These are phyloP conservation scores for Myxozyma mucilagina DNA, from an alignment of 805 yeast species.

Conservation along the genomic window DNA sequence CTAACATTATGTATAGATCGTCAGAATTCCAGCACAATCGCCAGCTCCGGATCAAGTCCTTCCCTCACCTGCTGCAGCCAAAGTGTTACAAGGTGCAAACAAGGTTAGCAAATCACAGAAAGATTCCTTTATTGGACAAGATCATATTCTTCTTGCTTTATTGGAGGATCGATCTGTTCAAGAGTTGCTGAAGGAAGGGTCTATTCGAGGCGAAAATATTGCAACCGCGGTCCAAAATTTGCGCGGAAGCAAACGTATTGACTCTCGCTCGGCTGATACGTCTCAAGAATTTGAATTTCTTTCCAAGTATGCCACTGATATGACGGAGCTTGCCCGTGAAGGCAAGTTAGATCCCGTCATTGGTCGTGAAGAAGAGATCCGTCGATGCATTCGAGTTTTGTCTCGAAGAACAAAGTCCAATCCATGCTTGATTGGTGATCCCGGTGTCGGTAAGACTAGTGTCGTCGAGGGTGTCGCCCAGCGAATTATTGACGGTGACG, in stretches of 20 bases:
- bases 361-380: conserved; percentile 97
- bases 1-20: conserved; percentile 50
- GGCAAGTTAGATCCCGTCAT: conserved; percentile 98
- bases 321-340: conserved; percentile 88
- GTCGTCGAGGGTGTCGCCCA: conserved; percentile 99
- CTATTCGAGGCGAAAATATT: conserved; percentile 66
- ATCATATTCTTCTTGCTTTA: conserved; percentile 82
- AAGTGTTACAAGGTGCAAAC: conserved; percentile 69
- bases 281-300: conserved; percentile 81
- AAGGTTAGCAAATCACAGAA: conserved; percentile 84
- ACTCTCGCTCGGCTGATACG: conserved; percentile 91
- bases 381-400: conserved; percentile 89
- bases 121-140: conserved; percentile 90
- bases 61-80: conserved; percentile 74
- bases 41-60: conserved; percentile 86
- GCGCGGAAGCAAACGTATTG: conserved; percentile 90
- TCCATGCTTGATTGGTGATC: conserved; percentile 96
- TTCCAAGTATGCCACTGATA: conserved; percentile 85
- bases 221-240: conserved; percentile 75
- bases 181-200: conserved; percentile 68
- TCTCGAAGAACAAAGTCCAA: conserved; percentile 98
- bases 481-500: conserved; percentile 92
- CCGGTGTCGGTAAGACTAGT: conserved; percentile 99
- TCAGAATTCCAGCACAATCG: conserved; percentile 78
- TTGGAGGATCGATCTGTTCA: conserved; percentile 75